Percentiles rank a stretch among this genome's conserved stretches.
phyloP scores from a whole-genome alignment of 495 filamentous ascomycete species.

The Neurospora sp. region DNA sequence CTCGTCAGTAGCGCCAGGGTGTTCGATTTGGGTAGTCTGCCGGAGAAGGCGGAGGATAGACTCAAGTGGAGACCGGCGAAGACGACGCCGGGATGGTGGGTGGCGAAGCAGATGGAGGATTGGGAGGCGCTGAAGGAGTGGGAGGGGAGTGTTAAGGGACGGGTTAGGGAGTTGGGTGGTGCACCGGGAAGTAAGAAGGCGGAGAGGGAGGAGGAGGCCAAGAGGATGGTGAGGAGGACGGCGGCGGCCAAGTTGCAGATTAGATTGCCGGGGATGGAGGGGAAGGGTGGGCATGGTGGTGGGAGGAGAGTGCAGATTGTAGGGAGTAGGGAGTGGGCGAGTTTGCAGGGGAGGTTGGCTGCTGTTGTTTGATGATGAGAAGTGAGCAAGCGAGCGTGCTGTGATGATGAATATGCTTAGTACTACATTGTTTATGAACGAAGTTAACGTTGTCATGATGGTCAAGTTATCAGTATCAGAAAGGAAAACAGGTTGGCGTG shows the following conservation, averaged over 20 bases:
- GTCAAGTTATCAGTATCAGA: background rate
- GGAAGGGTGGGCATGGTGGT: slow-evolving; percentile 14
- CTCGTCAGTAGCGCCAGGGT: slow-evolving; percentile 50
- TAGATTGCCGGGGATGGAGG: slow-evolving; percentile 29
- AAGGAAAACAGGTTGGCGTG: background rate
- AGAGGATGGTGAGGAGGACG: slow-evolving; percentile 22
- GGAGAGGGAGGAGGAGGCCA: background rate
- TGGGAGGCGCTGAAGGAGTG: slow-evolving; percentile 32
- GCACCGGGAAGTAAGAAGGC: slow-evolving; percentile 6
- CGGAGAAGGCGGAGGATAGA: slow-evolving; percentile 44
- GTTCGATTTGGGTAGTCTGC: slow-evolving; percentile 40
- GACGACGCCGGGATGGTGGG: slow-evolving; percentile 34
- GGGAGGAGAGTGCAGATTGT: slow-evolving; percentile 30
- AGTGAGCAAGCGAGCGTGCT: background rate
- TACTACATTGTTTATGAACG: background rate
- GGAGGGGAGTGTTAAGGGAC: slow-evolving; percentile 25
- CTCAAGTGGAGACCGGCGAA: slow-evolving; percentile 33
- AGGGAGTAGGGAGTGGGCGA: slow-evolving; percentile 33
- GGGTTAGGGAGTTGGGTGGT: slow-evolving; percentile 23
- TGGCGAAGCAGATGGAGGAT: slow-evolving; percentile 32
- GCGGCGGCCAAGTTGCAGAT: slow-evolving; percentile 40
- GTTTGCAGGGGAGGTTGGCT: slow-evolving; percentile 22
- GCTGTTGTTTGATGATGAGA: slow-evolving; percentile 3
- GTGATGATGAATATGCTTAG: background rate
- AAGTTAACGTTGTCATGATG: background rate